These are phyloP conservation scores for Pestalotiopsis sp. DNA, from an alignment of 2,329 filamentous ascomycete genomes.

Conservation along the genomic window DNA sequence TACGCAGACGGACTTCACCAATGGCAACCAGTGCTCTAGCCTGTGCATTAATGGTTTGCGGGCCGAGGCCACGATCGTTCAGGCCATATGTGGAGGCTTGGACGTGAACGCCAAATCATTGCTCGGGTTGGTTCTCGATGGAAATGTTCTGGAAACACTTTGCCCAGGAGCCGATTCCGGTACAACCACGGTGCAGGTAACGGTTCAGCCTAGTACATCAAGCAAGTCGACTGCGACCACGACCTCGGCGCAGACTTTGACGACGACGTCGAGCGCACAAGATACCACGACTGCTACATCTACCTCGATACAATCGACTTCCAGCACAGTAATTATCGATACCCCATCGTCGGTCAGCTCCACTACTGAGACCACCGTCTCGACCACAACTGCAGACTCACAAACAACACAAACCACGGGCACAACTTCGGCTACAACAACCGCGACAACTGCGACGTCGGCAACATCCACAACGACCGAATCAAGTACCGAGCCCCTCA, in stretches of 20 bases:
- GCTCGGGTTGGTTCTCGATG: conserved; percentile 10
- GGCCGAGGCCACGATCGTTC: conserved; percentile 2
- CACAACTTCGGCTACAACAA: neutral
- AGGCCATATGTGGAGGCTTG: conserved; percentile 10
- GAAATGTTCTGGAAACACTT: conserved; percentile 9
- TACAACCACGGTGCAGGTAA: conserved; percentile 11
- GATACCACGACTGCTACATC: neutral
- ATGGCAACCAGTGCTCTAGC: conserved; percentile 12
- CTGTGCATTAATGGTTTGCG: conserved; percentile 10
- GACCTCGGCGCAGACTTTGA: neutral
- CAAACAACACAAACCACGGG: conserved; percentile 3
- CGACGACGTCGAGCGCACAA: neutral
- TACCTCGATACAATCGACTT: neutral
- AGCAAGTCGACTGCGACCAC: neutral
- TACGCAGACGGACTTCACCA: conserved; percentile 9
- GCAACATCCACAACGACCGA: neutral
- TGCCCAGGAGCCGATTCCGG: conserved; percentile 9
- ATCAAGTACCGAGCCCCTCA: neutral
- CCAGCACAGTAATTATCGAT: neutral
- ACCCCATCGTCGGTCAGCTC: neutral
- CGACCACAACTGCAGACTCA: neutral
- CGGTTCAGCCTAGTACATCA: conserved; percentile 7
- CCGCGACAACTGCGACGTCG: neutral
- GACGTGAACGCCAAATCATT: conserved; percentile 9
- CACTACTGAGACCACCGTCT: neutral